Evolutionary conservation across 208 protist genomes (phyloP), one percentile per base, ranked within the genome.

Genomic region (Trypanosoma vivax): DNA sequence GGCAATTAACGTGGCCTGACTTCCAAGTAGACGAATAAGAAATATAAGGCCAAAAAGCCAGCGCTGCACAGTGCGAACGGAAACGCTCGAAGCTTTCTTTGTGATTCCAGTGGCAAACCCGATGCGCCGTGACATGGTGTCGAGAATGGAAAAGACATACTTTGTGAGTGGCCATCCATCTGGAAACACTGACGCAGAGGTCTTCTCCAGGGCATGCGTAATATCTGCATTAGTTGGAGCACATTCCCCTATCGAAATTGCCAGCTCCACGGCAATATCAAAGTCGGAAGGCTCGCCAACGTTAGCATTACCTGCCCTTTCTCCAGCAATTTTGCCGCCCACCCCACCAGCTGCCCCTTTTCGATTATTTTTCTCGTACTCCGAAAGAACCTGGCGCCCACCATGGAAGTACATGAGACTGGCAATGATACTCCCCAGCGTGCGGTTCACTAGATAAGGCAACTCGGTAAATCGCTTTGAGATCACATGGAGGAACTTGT

Each of bases 31-130:
- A 3, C 63, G 66, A 23, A 92, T 64, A 19, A 92, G 70, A 5
- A 70, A 75, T 5, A 65, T 64, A 4, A 92, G 48, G 9, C 75
- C 79, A 3, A 73, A 68, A n/a, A 94, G 62, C 79, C 88, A 91
- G 1, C 83, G 72, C 9, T 72, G 72, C 2, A 50, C 50, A 7
- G 69, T 79, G 18, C 56, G 60, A 13, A 52, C 28, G 28, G 73
- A 79, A 3, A 73, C 62, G 35, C n/a, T 19, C 13, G 39, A 30
- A 21, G 3, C 27, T 18, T 53, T 18, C 13, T 27, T 23, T 3
- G 33, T 30, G 7, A 33, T 21, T 23, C 45, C 54, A 47, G 47
- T 50, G 11, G 29, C 29, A 24, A 71, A 21, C 5, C 57, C 57
- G 16, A 72, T 37, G 18, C 27, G 27, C 21, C 43, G 13, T 13